A percentile compares a stretch with the other conserved stretches of the same genome.
Conservation (phyloP, 2,329 filamentous ascomycete genomes). For the Magnaporthiopsis incrustans region DNA sequence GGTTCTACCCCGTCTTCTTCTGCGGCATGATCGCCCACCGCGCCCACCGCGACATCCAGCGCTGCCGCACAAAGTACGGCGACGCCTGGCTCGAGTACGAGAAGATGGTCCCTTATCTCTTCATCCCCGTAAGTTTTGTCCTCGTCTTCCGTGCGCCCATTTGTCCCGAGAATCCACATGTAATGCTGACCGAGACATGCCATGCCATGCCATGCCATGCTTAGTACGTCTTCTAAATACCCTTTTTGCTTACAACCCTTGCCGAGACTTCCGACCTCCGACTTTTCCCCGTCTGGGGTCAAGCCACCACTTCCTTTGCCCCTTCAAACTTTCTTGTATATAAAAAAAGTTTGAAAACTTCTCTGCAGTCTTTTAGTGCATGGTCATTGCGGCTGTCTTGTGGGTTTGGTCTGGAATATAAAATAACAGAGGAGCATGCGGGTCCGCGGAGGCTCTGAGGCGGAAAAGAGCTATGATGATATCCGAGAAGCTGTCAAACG, state of each 20-base stretch:
- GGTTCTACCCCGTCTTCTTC: slow-evolving; percentile 88
- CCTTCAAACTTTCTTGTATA: slow-evolving; percentile 9
- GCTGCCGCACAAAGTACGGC: slow-evolving; percentile 70
- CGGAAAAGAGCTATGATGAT: neutral
- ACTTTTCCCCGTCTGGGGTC: neutral
- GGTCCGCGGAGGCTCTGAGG: neutral
- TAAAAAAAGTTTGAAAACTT: slow-evolving; percentile 6
- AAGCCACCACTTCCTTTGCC: neutral
- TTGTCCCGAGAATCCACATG: neutral
- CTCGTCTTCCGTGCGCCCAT: neutral
- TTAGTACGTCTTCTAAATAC: neutral
- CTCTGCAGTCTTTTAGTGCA: slow-evolving; percentile 4
- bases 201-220: no score
- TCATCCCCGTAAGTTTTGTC: slow-evolving; percentile 36
- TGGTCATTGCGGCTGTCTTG: neutral
- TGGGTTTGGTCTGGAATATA: neutral
- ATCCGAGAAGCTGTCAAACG: neutral
- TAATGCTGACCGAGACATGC: neutral
- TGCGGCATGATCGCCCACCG: slow-evolving; percentile 73
- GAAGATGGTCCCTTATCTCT: slow-evolving; percentile 19
- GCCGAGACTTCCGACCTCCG: neutral
- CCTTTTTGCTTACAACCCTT: neutral
- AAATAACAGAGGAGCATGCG: neutral
- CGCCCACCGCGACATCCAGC: slow-evolving; percentile 65
- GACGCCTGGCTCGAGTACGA: slow-evolving; percentile 19